Evolutionary conservation across 139 green algal species (phyloP).

Genomic region (Pleodorina starrii): DNA sequence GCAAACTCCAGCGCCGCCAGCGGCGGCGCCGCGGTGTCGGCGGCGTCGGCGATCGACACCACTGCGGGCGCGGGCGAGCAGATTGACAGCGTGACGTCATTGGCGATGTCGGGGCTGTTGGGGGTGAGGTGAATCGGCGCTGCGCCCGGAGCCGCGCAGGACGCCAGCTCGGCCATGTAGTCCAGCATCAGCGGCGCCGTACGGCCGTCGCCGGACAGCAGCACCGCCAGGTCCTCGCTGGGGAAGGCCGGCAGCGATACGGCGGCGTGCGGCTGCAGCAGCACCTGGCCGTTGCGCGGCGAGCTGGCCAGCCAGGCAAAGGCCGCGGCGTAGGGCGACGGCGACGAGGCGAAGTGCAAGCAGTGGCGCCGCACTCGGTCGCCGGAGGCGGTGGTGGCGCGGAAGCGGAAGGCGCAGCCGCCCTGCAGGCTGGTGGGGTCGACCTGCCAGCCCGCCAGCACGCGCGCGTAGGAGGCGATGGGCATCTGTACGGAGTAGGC

Average conservation of each 20-base stretch:
- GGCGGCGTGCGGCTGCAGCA: neutral
- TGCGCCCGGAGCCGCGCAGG: neutral
- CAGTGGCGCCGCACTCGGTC: neutral
- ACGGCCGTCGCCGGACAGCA: conserved; percentile 24
- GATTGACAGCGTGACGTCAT: neutral
- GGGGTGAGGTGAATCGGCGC: neutral
- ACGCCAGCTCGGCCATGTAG: neutral
- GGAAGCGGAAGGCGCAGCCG: conserved; percentile 18
- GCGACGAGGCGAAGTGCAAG: neutral
- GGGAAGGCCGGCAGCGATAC: neutral
- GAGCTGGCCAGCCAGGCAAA: neutral
- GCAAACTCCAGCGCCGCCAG: neutral
- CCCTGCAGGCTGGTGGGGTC: neutral
- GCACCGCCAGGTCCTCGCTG: neutral
- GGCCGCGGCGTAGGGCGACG: neutral
- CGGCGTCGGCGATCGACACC: neutral
- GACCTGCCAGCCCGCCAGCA: neutral
- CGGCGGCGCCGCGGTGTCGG: too few species aligned
- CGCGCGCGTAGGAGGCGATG: neutral
- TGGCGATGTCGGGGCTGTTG: neutral
- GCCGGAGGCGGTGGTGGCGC: neutral
- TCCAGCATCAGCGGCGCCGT: neutral
- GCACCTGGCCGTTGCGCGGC: neutral
- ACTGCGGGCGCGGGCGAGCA: neutral
- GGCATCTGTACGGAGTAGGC: neutral